These are phyloP conservation scores for Ettlia oleoabundans DNA, from an alignment of 139 green algal species.

Conservation along the genomic window DNA sequence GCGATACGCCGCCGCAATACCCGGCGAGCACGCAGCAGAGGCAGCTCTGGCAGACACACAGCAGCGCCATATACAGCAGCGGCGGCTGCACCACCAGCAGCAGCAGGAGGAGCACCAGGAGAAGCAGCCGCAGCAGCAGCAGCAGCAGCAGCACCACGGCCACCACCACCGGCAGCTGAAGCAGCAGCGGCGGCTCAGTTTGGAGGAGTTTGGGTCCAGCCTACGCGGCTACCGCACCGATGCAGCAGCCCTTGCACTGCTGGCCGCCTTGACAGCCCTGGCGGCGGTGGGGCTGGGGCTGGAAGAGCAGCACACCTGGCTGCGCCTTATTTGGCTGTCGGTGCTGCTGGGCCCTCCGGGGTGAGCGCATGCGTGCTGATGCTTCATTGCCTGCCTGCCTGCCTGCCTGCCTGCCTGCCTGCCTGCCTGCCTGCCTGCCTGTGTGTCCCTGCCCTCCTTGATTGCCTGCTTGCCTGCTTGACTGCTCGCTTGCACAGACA, in stretches of 20 bases:
- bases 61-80: neutral
- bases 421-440: too few species aligned
- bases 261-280: slow-evolving; percentile 29
- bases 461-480: too few species aligned
- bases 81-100: neutral
- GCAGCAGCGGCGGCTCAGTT: neutral
- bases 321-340: slow-evolving; percentile 38
- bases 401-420: too few species aligned
- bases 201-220: neutral
- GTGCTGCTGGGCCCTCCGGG: slow-evolving; percentile 55
- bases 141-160: neutral
- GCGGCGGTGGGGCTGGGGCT: slow-evolving; percentile 19
- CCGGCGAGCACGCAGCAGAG: too few species aligned
- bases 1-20: too few species aligned
- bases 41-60: too few species aligned
- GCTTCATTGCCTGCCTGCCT: neutral
- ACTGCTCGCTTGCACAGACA: neutral
- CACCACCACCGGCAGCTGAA: neutral
- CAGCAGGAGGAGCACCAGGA: neutral
- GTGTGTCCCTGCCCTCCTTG: too few species aligned
- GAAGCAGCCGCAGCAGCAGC: neutral
- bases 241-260: neutral
- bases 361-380: too few species aligned
- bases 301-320: slow-evolving; percentile 32
- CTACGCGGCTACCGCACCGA: slow-evolving; percentile 31